phyloP scores from a whole-genome alignment of 2,329 filamentous ascomycete genomes.

The Calonectria hongkongensis region DNA sequence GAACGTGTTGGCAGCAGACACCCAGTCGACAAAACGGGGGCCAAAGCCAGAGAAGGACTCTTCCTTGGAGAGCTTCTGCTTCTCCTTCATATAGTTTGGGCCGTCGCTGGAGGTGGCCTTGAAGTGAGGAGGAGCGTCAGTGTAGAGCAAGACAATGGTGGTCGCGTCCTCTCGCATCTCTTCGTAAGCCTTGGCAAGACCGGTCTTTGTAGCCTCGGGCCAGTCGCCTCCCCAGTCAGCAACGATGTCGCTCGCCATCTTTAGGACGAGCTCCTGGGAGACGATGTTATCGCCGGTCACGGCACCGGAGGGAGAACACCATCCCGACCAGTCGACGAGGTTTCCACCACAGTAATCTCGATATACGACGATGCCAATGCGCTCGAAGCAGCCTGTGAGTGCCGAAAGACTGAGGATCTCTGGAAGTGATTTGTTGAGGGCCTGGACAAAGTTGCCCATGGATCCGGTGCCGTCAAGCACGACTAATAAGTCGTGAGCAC shows the following conservation, averaged over 20 bases:
- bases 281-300: conserved; percentile 44
- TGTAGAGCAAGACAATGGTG: conserved; percentile 69
- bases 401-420: conserved; percentile 70
- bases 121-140: conserved; percentile 69
- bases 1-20: conserved; percentile 60
- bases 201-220: conserved; percentile 70
- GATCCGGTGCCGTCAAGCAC: conserved; percentile 68
- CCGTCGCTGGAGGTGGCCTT: conserved; percentile 53
- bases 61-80: conserved; percentile 42
- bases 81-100: conserved; percentile 57
- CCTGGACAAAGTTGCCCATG: conserved; percentile 65
- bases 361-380: conserved; percentile 70
- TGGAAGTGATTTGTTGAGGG: conserved; percentile 67
- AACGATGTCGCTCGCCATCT: conserved; percentile 59
- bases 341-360: conserved; percentile 65
- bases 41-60: conserved; percentile 58
- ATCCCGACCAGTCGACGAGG: conserved; percentile 70
- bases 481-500: conserved; percentile 66
- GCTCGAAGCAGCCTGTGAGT: conserved; percentile 69
- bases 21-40: conserved; percentile 66
- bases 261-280: conserved; percentile 59
- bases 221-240: conserved; percentile 63
- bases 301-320: conserved; percentile 58
- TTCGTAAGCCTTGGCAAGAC: conserved; percentile 66
- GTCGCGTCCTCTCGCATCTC: conserved; percentile 68